Evolutionary conservation across 345 rosid genomes (phyloP).

Genomic region (Barbarea vulgaris): DNA sequence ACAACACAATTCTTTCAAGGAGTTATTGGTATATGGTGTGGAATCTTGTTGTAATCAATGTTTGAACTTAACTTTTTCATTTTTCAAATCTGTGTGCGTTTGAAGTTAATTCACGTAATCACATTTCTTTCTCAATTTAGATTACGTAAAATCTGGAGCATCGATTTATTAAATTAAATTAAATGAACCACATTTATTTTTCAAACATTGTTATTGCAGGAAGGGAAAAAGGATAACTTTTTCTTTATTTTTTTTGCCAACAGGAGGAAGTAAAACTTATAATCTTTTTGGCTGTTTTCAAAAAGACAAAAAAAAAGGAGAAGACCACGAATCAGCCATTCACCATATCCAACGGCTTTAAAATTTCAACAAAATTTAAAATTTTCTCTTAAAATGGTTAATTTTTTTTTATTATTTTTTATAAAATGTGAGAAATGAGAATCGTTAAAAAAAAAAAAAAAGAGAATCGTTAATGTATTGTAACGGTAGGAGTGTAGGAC

Average conservation of each 20-base stretch:
- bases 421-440: background rate
- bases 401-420: background rate
- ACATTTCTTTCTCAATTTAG: background rate
- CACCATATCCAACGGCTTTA: background rate
- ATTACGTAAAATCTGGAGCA: background rate
- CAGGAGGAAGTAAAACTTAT: background rate
- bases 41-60: constrained; percentile 12
- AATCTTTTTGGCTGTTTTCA: background rate
- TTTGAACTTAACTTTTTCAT: background rate
- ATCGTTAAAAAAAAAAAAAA: no score
- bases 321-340: background rate
- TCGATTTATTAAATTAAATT: constrained; percentile 14
- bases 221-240: background rate
- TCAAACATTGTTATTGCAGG: background rate
- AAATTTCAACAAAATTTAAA: background rate
- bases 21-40: background rate
- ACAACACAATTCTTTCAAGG: background rate
- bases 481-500: constrained; percentile 4
- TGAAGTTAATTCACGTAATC: constrained; percentile 14
- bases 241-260: background rate
- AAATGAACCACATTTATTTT: background rate
- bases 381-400: background rate
- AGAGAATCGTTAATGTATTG: background rate
- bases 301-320: background rate
- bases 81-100: background rate